These are phyloP conservation scores for Exobasidium rhododendri DNA, from an alignment of 1,284 basidiomycete species.

Conservation along the genomic window DNA sequence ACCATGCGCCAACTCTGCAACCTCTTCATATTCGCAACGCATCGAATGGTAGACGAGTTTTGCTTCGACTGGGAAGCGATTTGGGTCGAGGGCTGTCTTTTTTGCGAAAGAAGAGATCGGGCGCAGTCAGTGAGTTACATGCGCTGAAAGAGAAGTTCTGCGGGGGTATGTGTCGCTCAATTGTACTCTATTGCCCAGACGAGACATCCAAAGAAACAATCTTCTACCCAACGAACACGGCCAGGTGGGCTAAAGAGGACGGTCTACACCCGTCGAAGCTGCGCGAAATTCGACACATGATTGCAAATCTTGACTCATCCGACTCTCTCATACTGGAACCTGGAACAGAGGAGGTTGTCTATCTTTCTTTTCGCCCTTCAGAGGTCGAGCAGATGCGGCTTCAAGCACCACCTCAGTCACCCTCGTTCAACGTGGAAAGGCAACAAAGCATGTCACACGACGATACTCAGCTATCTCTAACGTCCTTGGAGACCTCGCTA, in stretches of 20 bases:
- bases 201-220: constrained; percentile 30
- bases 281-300: constrained; percentile 42
- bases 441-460: neutral
- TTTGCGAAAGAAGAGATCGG: constrained; percentile 35
- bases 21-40: constrained; percentile 31
- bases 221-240: constrained; percentile 42
- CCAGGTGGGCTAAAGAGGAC: constrained; percentile 39
- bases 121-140: neutral
- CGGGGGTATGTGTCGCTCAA: no score
- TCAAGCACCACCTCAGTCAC: constrained; percentile 6
- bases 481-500: neutral
- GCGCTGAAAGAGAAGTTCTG: no score
- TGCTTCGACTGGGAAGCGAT: constrained; percentile 38
- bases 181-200: no score
- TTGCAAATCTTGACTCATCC: constrained; percentile 43
- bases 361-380: constrained; percentile 34
- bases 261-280: constrained; percentile 44
- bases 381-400: constrained; percentile 2
- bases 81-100: constrained; percentile 38
- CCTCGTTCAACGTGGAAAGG: neutral
- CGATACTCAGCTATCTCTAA: neutral
- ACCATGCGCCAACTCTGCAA: constrained; percentile 42
- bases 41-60: constrained; percentile 22
- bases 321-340: constrained; percentile 41
- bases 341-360: constrained; percentile 31